phyloP scores from a whole-genome alignment of 2,329 filamentous ascomycete species.

The Cordyceps fumosorosea region DNA sequence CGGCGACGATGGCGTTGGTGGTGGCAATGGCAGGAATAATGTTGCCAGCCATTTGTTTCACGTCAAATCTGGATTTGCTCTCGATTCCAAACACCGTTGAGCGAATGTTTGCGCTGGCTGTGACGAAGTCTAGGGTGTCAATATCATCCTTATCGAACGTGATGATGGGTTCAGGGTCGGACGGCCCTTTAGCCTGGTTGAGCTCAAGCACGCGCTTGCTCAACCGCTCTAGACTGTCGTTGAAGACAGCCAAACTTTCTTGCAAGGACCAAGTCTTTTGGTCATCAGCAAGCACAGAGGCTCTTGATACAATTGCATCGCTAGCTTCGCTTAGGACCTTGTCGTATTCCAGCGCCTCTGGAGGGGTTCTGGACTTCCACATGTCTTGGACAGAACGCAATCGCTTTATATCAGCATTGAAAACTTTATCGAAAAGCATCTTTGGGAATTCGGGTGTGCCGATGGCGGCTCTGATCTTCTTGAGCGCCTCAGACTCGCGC shows the following conservation, averaged over 20 bases:
- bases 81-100: slow-evolving; percentile 87
- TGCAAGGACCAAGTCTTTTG: slow-evolving; percentile 74
- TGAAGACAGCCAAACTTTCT: slow-evolving; percentile 82
- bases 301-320: slow-evolving; percentile 41
- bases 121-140: slow-evolving; percentile 91
- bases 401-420: slow-evolving; percentile 74
- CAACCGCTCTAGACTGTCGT: slow-evolving; percentile 72
- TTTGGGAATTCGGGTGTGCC: slow-evolving; percentile 70
- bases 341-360: slow-evolving; percentile 66
- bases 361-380: slow-evolving; percentile 81
- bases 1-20: slow-evolving; percentile 92
- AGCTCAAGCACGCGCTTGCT: slow-evolving; percentile 65
- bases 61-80: slow-evolving; percentile 84
- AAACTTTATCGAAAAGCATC: slow-evolving; percentile 89
- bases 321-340: slow-evolving; percentile 47
- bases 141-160: slow-evolving; percentile 95
- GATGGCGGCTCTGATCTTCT: slow-evolving; percentile 74
- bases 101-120: slow-evolving; percentile 82
- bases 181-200: slow-evolving; percentile 42
- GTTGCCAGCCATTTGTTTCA: slow-evolving; percentile 98
- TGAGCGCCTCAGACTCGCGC: slow-evolving; percentile 75
- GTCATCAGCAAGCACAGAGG: slow-evolving; percentile 55
- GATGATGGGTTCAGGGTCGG: slow-evolving; percentile 57
- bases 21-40: slow-evolving; percentile 98
- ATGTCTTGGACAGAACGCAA: slow-evolving; percentile 86